Conservation (phyloP, 495 filamentous ascomycete genomes). For the Staphylotrichum longicolle region DNA sequence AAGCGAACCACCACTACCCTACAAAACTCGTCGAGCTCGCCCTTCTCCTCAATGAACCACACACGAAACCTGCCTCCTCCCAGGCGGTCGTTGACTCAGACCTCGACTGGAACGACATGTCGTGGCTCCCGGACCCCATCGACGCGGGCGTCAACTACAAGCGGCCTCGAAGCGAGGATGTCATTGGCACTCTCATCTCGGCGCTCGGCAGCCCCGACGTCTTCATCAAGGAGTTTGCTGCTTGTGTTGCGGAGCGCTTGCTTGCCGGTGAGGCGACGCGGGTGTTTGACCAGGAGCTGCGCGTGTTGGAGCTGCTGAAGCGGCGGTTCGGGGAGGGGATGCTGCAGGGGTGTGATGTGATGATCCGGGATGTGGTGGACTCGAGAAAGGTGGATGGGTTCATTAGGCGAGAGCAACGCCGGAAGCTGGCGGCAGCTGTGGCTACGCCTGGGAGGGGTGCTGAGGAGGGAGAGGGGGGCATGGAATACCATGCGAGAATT, state of each 20-base stretch:
- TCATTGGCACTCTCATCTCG: constrained; percentile 86
- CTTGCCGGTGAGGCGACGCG: constrained; percentile 56
- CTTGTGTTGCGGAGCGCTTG: constrained; percentile 76
- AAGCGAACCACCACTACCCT: not conserved
- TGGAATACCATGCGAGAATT: constrained; percentile 69
- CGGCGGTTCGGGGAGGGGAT: constrained; percentile 80
- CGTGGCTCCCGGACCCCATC: constrained; percentile 87
- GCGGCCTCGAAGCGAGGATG: constrained; percentile 81
- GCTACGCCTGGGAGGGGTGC: constrained; percentile 15
- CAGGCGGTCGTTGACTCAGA: constrained; percentile 58
- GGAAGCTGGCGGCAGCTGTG: not conserved
- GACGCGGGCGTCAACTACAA: constrained; percentile 92
- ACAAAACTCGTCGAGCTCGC: constrained; percentile 69
- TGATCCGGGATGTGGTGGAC: constrained; percentile 88
- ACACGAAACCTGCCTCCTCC: constrained; percentile 34
- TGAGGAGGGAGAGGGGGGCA: constrained; percentile 23
- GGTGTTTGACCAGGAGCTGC: constrained; percentile 68
- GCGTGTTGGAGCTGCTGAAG: constrained; percentile 83
- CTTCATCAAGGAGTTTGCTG: constrained; percentile 91
- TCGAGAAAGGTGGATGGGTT: constrained; percentile 67
- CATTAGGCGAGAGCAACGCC: constrained; percentile 43
- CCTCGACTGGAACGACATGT: constrained; percentile 84
- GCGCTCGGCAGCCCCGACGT: constrained; percentile 82
- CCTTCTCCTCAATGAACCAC: constrained; percentile 59
- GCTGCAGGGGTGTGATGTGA: constrained; percentile 90